Base-by-base conservation (phyloP, 2,329 filamentous ascomycete genomes). In the Phoma sp. region DNA sequence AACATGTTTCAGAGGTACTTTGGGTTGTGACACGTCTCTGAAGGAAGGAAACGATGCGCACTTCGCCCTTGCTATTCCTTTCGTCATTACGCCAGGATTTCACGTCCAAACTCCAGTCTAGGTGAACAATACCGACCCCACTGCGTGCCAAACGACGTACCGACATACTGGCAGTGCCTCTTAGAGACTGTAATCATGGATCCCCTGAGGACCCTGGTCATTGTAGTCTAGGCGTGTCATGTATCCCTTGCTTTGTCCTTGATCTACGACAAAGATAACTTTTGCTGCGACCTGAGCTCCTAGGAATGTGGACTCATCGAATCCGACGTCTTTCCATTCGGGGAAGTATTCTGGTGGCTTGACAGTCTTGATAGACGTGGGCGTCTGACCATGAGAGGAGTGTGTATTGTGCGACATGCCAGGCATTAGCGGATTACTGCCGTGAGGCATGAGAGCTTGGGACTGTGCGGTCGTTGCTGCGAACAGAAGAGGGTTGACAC, bases 401-500 rank as follows among this genome's bases (percentile, higher is more conserved):
- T 88, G 85, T 6, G 79, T 77, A 60, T 83, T 81, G 47, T 83
- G 80, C 51, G 57, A 74, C 60, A 73, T 59, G 38, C 69, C 64
- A 11, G 66, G 60, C 54, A 72, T 67, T 18, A 65, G 57, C 25
- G 62, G 65, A 52, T 62, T 71, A 47, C 59, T 66, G 35, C 71
- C 72, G 25, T 75, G 71, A 39, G 74, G 74, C 63, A 77, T 75
- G 51, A 82, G 78, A 46, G 80, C 75, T 39, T 80, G 71, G 39
- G 82, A 83, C 41, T 85, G 85, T 2, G 87, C 88, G 3, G 89
- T 92, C 0, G 93, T 96, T 1, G 95, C 95, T 4, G 93, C 93
- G 56, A 96, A 89, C 4, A 98, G 84, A 3, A 98, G 87, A 11
- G 93, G 93, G 72, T 98, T 97, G 40, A 96, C 92, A 37, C 60